A percentile compares a stretch with the other conserved stretches of the same genome.
phyloP scores from a whole-genome alignment of 192 early-diverging fungal species.

The Coemansia sp. region DNA sequence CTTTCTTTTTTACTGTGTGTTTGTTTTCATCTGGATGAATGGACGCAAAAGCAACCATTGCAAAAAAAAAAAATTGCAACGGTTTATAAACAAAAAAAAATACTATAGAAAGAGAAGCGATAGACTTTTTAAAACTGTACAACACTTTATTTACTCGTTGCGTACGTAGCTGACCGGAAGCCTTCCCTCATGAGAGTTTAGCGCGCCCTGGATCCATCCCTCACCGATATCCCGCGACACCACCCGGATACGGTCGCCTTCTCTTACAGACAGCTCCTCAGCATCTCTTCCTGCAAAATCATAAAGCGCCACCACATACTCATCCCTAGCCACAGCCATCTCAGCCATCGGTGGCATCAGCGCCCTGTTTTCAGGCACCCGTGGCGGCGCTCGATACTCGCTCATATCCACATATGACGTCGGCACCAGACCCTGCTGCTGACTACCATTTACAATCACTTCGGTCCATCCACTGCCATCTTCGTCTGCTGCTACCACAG shows the following conservation, averaged over 20 bases:
- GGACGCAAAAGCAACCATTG: too few species aligned
- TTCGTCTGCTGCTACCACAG: constrained; percentile 23
- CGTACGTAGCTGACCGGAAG: constrained; percentile 39
- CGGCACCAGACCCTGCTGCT: constrained; percentile 42
- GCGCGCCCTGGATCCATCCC: constrained; percentile 38
- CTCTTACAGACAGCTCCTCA: constrained; percentile 34
- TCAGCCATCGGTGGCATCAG: background rate
- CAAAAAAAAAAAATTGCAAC: too few species aligned
- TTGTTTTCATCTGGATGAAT: too few species aligned
- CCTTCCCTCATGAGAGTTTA: constrained; percentile 27
- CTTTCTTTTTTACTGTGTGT: too few species aligned
- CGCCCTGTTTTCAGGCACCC: background rate
- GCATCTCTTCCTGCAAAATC: constrained; percentile 35
- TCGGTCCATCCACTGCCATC: constrained; percentile 44
- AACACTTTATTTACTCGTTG: constrained; percentile 6
- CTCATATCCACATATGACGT: constrained; percentile 40
- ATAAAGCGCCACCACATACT: constrained; percentile 33
- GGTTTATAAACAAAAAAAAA: too few species aligned
- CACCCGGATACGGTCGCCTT: constrained; percentile 34
- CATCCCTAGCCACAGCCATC: background rate
- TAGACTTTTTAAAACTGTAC: background rate
- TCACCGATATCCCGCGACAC: constrained; percentile 35
- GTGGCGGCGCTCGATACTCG: constrained; percentile 12
- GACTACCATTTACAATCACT: constrained; percentile 7
- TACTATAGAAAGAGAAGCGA: too few species aligned